Evolutionary conservation across 2,329 filamentous ascomycete species (phyloP).

Genomic region (Hypoxylon sp.): DNA sequence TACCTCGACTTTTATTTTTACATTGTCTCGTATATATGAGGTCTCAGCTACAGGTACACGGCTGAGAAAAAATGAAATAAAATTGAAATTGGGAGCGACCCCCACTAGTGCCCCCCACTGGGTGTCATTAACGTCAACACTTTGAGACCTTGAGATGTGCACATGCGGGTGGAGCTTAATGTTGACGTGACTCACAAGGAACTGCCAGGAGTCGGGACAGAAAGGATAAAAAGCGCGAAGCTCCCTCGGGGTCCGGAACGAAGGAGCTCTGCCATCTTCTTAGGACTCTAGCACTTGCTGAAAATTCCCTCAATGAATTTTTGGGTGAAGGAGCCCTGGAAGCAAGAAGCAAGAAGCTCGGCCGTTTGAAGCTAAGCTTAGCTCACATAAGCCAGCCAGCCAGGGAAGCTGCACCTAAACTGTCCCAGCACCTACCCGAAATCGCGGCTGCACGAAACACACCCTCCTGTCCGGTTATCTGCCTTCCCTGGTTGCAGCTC

Average conservation of each 20-base stretch:
- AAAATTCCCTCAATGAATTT: constrained; percentile 21
- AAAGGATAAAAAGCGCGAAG: constrained; percentile 40
- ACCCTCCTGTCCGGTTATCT: constrained; percentile 29
- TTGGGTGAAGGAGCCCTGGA: constrained; percentile 2
- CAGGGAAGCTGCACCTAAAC: neutral
- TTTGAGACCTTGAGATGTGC: constrained; percentile 23
- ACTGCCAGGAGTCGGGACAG: constrained; percentile 29
- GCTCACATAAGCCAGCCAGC: constrained; percentile 21
- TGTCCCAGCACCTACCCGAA: constrained; percentile 14
- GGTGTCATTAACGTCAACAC: constrained; percentile 32
- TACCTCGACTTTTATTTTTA: constrained; percentile 1
- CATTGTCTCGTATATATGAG: neutral
- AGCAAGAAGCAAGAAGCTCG: constrained; percentile 8
- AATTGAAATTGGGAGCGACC: constrained; percentile 17
- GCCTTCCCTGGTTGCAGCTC: constrained; percentile 29
- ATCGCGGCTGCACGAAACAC: constrained; percentile 31
- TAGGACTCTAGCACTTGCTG: constrained; percentile 11
- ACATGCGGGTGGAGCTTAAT: constrained; percentile 38
- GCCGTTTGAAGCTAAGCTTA: constrained; percentile 4
- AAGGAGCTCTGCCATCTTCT: constrained; percentile 18
- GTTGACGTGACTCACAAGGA: constrained; percentile 12
- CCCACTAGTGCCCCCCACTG: constrained; percentile 35
- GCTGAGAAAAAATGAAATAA: constrained; percentile 12
- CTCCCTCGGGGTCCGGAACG: constrained; percentile 33
- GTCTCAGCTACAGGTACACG: neutral